These are phyloP conservation scores for Usnea hakonensis DNA, from an alignment of 495 filamentous ascomycete species.

Conservation along the genomic window DNA sequence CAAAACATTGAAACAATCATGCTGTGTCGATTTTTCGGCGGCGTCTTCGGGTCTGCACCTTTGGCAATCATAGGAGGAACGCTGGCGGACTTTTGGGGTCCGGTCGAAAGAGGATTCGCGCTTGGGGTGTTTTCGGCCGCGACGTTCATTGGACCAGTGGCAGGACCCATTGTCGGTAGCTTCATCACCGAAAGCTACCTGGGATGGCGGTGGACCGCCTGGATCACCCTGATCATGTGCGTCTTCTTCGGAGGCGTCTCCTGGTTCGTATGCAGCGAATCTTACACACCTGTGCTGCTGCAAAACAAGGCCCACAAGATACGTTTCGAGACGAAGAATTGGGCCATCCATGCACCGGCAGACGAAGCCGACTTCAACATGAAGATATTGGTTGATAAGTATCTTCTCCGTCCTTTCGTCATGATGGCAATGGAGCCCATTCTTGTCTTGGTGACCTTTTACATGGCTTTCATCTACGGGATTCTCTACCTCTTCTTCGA, in stretches of 20 bases:
- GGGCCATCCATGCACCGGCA: conserved; percentile 45
- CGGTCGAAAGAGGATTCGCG: conserved; percentile 53
- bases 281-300: conserved; percentile 46
- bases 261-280: conserved; percentile 44
- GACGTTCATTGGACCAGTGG: conserved; percentile 47
- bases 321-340: conserved; percentile 49
- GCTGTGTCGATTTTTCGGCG: conserved; percentile 48
- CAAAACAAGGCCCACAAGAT: conserved; percentile 39
- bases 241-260: conserved; percentile 36
- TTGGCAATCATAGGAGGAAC: conserved; percentile 56
- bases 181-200: conserved; percentile 44
- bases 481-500: conserved; percentile 44
- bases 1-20: conserved; percentile 47
- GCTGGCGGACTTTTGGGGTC: conserved; percentile 53
- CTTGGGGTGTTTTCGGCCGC: conserved; percentile 47
- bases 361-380: conserved; percentile 41
- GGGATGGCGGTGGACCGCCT: conserved; percentile 54
- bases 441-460: conserved; percentile 39
- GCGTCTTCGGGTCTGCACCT: conserved; percentile 49
- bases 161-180: conserved; percentile 48
- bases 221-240: conserved; percentile 47
- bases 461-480: conserved; percentile 43
- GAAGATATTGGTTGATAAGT: conserved; percentile 26
- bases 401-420: conserved; percentile 33
- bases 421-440: conserved; percentile 45